phyloP scores from a whole-genome alignment of 768 basidiomycete species.

The Russula olivacea region DNA sequence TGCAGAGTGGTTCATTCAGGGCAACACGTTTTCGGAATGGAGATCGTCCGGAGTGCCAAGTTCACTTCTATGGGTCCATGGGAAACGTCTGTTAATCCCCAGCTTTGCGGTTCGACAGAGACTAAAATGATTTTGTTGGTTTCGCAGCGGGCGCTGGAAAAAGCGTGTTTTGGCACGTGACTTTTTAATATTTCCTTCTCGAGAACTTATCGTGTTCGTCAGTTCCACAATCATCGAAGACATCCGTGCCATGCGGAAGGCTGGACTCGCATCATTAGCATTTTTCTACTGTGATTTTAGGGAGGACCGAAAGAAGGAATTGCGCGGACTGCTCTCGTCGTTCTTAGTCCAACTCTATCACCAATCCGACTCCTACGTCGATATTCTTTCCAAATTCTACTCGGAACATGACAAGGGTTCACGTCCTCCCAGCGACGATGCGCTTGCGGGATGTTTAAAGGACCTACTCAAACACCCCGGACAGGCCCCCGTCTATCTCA shows the following conservation, averaged over 20 bases:
- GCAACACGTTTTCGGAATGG: not conserved
- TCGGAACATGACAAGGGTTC: not conserved
- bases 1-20: not conserved
- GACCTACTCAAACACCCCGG: not conserved
- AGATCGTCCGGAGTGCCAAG: not conserved
- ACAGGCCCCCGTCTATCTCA: not conserved
- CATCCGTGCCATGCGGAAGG: not conserved
- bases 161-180: not conserved
- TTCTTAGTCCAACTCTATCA: not conserved
- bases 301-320: not conserved
- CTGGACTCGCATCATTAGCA: not conserved
- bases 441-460: not conserved
- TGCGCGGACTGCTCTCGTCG: not conserved
- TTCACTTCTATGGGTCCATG: not conserved
- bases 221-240: not conserved
- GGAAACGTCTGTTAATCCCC: not conserved
- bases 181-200: not conserved
- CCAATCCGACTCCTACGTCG: not conserved
- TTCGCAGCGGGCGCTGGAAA: not conserved
- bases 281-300: not conserved
- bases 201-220: not conserved
- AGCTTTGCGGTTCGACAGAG: not conserved
- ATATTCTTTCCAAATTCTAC: not conserved
- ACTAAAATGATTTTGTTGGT: not conserved
- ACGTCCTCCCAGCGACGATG: not conserved